These are phyloP conservation scores for Schoenoplectus tabernaemontani DNA, from an alignment of 202 grass and related monocot genomes.

Conservation along the genomic window DNA sequence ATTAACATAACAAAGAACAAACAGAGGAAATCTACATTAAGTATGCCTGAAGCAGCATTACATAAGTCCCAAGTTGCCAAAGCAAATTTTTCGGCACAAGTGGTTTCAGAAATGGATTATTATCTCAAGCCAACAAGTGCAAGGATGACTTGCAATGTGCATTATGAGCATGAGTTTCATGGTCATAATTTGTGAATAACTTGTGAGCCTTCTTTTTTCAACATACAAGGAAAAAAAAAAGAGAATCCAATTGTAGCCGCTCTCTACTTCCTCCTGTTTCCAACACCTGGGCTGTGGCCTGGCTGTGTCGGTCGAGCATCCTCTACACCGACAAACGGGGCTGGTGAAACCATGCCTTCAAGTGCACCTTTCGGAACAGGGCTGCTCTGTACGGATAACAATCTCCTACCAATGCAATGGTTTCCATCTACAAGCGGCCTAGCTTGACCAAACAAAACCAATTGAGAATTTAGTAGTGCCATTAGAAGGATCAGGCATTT, in stretches of 20 bases:
- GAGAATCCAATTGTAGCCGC: neutral
- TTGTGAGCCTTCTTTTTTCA: neutral
- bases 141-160: neutral
- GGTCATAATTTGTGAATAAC: neutral
- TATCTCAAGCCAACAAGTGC: neutral
- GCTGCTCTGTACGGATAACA: neutral
- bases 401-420: neutral
- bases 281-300: slow-evolving; percentile 42
- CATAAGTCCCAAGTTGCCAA: neutral
- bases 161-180: neutral
- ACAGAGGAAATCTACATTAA: neutral
- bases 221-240: neutral
- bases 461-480: slow-evolving; percentile 16
- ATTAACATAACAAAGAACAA: neutral
- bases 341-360: slow-evolving; percentile 16
- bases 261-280: slow-evolving; percentile 30
- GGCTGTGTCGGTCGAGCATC: slow-evolving; percentile 32
- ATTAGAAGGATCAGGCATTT: slow-evolving; percentile 12
- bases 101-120: neutral
- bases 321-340: neutral
- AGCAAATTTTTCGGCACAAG: neutral
- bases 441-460: neutral
- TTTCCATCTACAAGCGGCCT: slow-evolving; percentile 10
- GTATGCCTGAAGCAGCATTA: neutral
- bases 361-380: neutral